These are phyloP conservation scores for Penicillium nordicum DNA, from an alignment of 2,329 filamentous ascomycete genomes.

Conservation along the genomic window DNA sequence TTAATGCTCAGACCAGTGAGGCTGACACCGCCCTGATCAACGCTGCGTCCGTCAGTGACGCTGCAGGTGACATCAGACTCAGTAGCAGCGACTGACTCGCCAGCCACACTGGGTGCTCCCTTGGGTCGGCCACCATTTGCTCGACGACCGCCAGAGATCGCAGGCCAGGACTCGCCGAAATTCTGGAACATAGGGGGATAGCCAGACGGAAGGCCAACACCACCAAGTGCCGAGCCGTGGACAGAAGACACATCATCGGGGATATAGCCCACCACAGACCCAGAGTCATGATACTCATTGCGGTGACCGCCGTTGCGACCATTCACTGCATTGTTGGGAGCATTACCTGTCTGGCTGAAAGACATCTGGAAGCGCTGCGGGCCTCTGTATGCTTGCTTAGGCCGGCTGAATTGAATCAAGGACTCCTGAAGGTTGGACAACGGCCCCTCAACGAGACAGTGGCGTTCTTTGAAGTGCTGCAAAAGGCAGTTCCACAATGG, in stretches of 20 bases:
- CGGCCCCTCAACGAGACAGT: slow-evolving; percentile 92
- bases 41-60: slow-evolving; percentile 69
- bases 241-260: slow-evolving; percentile 96
- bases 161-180: slow-evolving; percentile 88
- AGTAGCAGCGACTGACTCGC: slow-evolving; percentile 87
- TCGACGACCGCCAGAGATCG: slow-evolving; percentile 68
- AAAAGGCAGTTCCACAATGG: slow-evolving; percentile 95
- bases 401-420: slow-evolving; percentile 88
- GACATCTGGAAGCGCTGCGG: slow-evolving; percentile 84
- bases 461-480: slow-evolving; percentile 93
- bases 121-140: slow-evolving; percentile 63
- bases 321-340: slow-evolving; percentile 53
- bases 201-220: slow-evolving; percentile 73
- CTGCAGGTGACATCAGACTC: slow-evolving; percentile 82
- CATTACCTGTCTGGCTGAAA: slow-evolving; percentile 63
- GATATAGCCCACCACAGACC: slow-evolving; percentile 91
- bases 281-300: slow-evolving; percentile 65
- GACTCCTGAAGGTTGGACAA: slow-evolving; percentile 95
- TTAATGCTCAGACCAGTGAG: slow-evolving; percentile 77
- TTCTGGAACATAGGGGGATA: slow-evolving; percentile 95
- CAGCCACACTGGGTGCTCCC: slow-evolving; percentile 73
- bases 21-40: slow-evolving; percentile 78
- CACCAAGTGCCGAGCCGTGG: slow-evolving; percentile 85
- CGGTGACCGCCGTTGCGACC: slow-evolving; percentile 49
- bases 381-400: slow-evolving; percentile 85